Evolutionary conservation across 768 basidiomycete genomes (phyloP), one percentile per base, ranked within the genome.

Genomic region (Polyporus arcularius): DNA sequence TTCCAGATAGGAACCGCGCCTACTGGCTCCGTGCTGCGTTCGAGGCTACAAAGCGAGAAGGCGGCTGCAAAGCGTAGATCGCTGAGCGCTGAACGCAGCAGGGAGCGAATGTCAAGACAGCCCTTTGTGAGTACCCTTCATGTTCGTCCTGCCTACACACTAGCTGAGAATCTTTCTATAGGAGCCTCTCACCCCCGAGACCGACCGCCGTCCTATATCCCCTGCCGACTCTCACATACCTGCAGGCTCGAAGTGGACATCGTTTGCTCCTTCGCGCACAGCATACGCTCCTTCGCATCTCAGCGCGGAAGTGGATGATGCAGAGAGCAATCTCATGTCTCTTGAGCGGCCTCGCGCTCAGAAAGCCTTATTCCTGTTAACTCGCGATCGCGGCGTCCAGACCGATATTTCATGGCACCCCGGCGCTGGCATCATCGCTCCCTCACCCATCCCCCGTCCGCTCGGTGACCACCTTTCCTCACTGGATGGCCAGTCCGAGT

Each of bases 401-500:
- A 71, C 72, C 10, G 71, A 73, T 30, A 55, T 50, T 3, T 47
- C 60, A 6, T 61, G 59, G 38, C 54, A 28, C 47, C 43, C 54
- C 15, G 58, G 49, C 3, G 52, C 57, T 46, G n/a, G 63, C 46
- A 21, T 32, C 2, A 50, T 70, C 4, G 53, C 65, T 7, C 65
- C 70, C 12, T 70, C 73, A 0, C 65, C 71, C 8, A 52, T 58
- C 69, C 80, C 60, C 47, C 75, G 60, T 62, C 55, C 59, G 46
- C 64, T 59, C 47, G 67, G 60, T 2, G 77, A 75, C 28, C 75
- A 79, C 50, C 39, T 76, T 21, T 78, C 79, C 4, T 70, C 79
- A 5, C 75, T 80, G 31, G 89, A 91, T 49, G 82, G 80, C 16
- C 82, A 79, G 35, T 93, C 92, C 0, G 90, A 94, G 67, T 84